A percentile compares a stretch with the other conserved stretches of the same genome.
phyloP scores from a whole-genome alignment of 2,329 filamentous ascomycete species.

The Cladosporium austrohemisphaericum region DNA sequence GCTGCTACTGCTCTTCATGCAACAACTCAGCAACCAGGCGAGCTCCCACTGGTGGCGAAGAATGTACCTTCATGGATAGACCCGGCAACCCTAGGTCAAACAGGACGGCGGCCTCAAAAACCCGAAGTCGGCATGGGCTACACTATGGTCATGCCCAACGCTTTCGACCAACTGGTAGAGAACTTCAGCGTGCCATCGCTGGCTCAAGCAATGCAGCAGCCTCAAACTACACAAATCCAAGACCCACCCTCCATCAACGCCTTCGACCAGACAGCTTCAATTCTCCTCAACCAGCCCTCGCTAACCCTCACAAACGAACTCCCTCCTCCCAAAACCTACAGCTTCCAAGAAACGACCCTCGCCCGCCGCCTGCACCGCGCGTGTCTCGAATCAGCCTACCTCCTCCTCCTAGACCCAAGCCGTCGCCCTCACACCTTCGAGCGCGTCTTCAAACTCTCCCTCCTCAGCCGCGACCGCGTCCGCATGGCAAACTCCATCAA shows the following conservation, averaged over 20 bases:
- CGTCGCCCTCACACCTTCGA: constrained; percentile 22
- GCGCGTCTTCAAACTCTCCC: constrained; percentile 26
- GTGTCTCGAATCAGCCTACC: constrained; percentile 60
- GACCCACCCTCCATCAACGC: neutral
- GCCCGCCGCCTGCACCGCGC: constrained; percentile 66
- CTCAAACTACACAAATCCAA: neutral
- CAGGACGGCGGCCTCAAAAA: constrained; percentile 6
- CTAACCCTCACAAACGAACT: neutral
- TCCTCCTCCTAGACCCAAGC: constrained; percentile 52
- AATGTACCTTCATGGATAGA: constrained; percentile 30
- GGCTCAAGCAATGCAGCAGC: constrained; percentile 5
- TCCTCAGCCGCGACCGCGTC: constrained; percentile 20
- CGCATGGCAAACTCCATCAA: constrained; percentile 35
- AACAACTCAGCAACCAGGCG: neutral
- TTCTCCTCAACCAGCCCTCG: neutral
- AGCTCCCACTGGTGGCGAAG: constrained; percentile 7
- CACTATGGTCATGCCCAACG: constrained; percentile 19
- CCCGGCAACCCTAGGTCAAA: constrained; percentile 17
- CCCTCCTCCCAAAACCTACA: constrained; percentile 45
- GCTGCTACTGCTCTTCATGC: neutral
- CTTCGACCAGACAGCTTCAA: neutral
- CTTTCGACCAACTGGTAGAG: constrained; percentile 6
- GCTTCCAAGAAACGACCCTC: constrained; percentile 64
- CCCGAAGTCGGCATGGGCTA: constrained; percentile 26
- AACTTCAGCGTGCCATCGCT: constrained; percentile 3